Base-by-base conservation (phyloP, 768 basidiomycete species). In the Hypsizygus marmoreus region DNA sequence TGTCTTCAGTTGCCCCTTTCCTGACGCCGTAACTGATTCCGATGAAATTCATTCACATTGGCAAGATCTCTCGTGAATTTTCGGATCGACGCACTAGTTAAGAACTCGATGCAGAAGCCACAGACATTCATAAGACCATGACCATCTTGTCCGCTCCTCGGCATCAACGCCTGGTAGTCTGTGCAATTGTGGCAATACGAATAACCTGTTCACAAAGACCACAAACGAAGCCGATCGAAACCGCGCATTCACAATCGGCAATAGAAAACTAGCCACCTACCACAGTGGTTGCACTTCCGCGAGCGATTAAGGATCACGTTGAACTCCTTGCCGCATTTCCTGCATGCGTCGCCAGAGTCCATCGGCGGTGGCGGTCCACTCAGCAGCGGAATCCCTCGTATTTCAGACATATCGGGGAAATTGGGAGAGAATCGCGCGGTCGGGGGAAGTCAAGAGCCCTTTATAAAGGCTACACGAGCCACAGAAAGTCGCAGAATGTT, bases 101-200 rank as follows among this genome's bases (percentile, higher is more conserved):
- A 64, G 54, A 76, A 71, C 43, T 90, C 87, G 40, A 88, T 81
- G 63, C 89, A 91, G 60, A 70, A 88, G 1, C 71, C 83, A 57
- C 89, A 91, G 25, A 91, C 89, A 20, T 72, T 65, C 50, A 79
- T 75, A 6, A 69, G 57, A 57, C 87, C 85, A 61, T 90, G 84
- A 4, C 88, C 88, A 24, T 70, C 75, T 8, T 64, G 34, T 8
- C 76, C 76, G 19, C 57, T 51, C 6, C 86, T 74, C n/a, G 88
- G 88, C 81, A 88, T 81, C 30, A 91, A 71, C 1, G 86, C 89
- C 58, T 84, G 84, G 61, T 77, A 89, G 58, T 90, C 88, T 2
- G 81, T 72, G 63, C 89, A 91, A 32, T 75, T 80, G 28, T 80
- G 73, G 58, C 89, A 91, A 58, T 88, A 91, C 4, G 70, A 64